Percentiles rank a stretch among this genome's conserved stretches.
These are phyloP conservation scores for Pseudogymnoascus sp. DNA, from an alignment of 2,329 filamentous ascomycete species.

Conservation along the genomic window DNA sequence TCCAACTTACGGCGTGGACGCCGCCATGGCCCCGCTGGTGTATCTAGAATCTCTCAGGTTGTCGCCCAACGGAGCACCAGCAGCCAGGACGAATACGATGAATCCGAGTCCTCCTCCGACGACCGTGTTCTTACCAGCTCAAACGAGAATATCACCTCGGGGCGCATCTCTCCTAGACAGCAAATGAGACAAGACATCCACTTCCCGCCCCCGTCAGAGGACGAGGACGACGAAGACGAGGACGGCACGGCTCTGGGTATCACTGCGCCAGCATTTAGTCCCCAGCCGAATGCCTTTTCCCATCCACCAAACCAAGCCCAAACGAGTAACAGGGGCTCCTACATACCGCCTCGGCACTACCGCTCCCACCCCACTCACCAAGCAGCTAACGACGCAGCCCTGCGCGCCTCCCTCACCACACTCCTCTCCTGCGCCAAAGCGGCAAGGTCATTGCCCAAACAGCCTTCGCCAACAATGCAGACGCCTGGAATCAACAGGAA, in stretches of 20 bases:
- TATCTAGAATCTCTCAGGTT: conserved; percentile 32
- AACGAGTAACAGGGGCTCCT: conserved; percentile 25
- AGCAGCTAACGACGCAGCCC: conserved; percentile 84
- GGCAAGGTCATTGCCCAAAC: conserved; percentile 72
- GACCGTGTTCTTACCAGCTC: conserved; percentile 60
- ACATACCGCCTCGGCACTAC: conserved; percentile 30
- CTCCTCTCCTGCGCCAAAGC: conserved; percentile 92
- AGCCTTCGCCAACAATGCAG: conserved; percentile 20
- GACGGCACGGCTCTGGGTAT: conserved; percentile 72
- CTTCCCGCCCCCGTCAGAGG: conserved; percentile 23
- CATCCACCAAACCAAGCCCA: conserved; percentile 59
- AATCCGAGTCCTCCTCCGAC: conserved; percentile 85
- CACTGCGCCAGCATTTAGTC: conserved; percentile 56
- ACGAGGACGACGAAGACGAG: conserved; percentile 59
- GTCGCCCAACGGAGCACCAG: conserved; percentile 47
- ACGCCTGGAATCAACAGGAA: conserved; percentile 23
- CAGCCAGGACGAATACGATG: conserved; percentile 91
- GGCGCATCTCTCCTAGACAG: conserved; percentile 21
- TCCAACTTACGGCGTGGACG: conserved; percentile 55
- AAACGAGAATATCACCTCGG: conserved; percentile 41
- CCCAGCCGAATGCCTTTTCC: conserved; percentile 87
- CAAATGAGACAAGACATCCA: conserved; percentile 26
- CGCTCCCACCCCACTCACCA: conserved; percentile 49
- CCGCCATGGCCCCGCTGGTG: conserved; percentile 35
- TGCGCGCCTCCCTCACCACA: conserved; percentile 89